Evolutionary conservation across 208 protist species (phyloP).

Genomic region (Trypanosoma cruzi): DNA sequence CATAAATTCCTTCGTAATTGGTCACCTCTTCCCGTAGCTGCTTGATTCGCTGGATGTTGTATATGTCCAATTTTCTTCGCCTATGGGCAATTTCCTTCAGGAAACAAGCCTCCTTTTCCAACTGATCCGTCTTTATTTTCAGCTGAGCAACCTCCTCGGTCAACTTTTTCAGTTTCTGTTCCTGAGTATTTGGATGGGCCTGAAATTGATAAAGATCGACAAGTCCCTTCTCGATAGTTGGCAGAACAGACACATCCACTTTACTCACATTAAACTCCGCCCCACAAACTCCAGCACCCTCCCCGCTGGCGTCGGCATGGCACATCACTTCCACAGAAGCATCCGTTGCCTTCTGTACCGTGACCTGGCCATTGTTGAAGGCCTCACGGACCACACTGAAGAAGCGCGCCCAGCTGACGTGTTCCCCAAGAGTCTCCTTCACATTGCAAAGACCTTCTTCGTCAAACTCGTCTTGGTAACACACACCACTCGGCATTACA

Average conservation of each 20-base stretch:
- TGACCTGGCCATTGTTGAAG: constrained; percentile 48
- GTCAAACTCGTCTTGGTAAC: constrained; percentile 55
- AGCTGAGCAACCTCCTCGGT: constrained; percentile 41
- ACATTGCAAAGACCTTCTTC: constrained; percentile 39
- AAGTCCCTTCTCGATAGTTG: constrained; percentile 31
- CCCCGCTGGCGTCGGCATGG: constrained; percentile 11
- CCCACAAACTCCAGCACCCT: constrained; percentile 1
- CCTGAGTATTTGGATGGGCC: constrained; percentile 59
- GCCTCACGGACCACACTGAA: constrained; percentile 52
- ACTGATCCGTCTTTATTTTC: constrained; percentile 37
- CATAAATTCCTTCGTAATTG: constrained; percentile 26
- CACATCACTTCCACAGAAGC: constrained; percentile 12
- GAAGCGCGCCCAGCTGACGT: constrained; percentile 57
- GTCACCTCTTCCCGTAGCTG: constrained; percentile 60
- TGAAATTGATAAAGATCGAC: constrained; percentile 46
- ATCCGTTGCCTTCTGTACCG: constrained; percentile 3
- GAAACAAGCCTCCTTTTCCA: constrained; percentile 72
- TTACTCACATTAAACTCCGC: neutral
- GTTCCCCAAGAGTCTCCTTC: constrained; percentile 37
- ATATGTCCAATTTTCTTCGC: constrained; percentile 52
- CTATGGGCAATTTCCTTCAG: constrained; percentile 67
- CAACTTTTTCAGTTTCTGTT: constrained; percentile 45
- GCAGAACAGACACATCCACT: constrained; percentile 20
- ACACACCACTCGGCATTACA: constrained; percentile 31
- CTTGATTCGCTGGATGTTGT: constrained; percentile 51